Evolutionary conservation across 2,329 filamentous ascomycete species (phyloP).

Genomic region (Botrytis galanthina): DNA sequence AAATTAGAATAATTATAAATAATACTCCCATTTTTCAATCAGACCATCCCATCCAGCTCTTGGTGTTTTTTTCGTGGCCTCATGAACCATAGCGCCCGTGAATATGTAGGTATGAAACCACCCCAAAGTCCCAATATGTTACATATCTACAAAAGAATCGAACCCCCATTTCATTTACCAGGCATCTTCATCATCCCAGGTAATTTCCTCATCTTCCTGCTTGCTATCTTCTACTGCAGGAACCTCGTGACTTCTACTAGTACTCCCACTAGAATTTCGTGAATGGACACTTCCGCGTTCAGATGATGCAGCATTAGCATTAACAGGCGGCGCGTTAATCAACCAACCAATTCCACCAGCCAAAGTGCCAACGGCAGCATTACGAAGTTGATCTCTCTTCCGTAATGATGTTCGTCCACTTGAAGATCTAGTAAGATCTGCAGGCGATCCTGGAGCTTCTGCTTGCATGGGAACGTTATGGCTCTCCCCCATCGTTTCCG

Average conservation of each 20-base stretch:
- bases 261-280: not conserved
- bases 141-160: not conserved
- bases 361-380: slow-evolving; percentile 64
- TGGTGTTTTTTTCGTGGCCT: not conserved
- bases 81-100: not conserved
- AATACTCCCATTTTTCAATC: not conserved
- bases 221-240: not conserved
- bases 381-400: slow-evolving; percentile 69
- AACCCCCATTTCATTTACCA: not conserved
- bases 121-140: not conserved
- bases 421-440: not conserved
- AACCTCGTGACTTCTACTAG: not conserved
- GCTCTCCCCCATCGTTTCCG: slow-evolving; percentile 10
- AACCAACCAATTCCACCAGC: slow-evolving; percentile 68
- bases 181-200: slow-evolving; percentile 10
- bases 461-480: not conserved
- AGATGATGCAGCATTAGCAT: not conserved
- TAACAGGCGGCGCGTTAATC: slow-evolving; percentile 51
- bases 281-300: not conserved
- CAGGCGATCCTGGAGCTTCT: not conserved
- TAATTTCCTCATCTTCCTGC: slow-evolving; percentile 10
- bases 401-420: slow-evolving; percentile 47
- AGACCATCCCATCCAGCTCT: slow-evolving; percentile 8
- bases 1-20: not conserved
- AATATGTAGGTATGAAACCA: not conserved